Evolutionary conservation across 257 asterid genomes (phyloP).

Genomic region (Solanum gracilifrons): DNA sequence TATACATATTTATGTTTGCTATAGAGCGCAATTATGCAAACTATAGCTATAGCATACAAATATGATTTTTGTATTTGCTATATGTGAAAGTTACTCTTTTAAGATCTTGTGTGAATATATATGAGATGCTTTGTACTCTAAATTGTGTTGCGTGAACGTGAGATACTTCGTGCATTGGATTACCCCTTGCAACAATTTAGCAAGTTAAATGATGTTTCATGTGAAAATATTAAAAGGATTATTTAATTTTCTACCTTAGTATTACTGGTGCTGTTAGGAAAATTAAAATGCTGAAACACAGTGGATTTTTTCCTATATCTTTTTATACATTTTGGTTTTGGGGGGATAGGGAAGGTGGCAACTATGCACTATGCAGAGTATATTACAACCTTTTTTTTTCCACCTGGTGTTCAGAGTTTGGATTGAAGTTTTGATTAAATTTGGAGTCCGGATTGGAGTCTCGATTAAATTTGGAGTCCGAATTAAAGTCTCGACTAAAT

Average conservation of each 20-base stretch:
- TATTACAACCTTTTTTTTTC: no score
- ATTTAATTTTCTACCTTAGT: background rate
- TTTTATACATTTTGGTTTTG: background rate
- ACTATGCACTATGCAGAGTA: background rate
- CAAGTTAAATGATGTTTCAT: background rate
- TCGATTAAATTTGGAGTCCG: no score
- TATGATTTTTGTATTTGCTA: no score
- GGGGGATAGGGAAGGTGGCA: background rate
- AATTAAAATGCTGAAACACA: background rate
- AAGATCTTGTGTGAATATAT: background rate
- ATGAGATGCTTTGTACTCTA: background rate
- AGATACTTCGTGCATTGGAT: background rate
- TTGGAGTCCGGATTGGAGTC: no score
- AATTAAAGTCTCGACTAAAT: no score
- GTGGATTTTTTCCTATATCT: background rate
- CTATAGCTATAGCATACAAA: no score
- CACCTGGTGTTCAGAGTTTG: rapidly evolving
- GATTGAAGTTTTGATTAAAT: rapidly evolving
- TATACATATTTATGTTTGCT: no score
- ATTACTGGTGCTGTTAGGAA: background rate
- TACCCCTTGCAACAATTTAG: background rate
- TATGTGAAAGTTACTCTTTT: no score
- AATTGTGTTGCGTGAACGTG: background rate
- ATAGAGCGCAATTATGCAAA: no score
- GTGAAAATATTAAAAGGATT: background rate